Evolutionary conservation across 2,329 filamentous ascomycete genomes (phyloP).

Genomic region (Penicillium sp.): DNA sequence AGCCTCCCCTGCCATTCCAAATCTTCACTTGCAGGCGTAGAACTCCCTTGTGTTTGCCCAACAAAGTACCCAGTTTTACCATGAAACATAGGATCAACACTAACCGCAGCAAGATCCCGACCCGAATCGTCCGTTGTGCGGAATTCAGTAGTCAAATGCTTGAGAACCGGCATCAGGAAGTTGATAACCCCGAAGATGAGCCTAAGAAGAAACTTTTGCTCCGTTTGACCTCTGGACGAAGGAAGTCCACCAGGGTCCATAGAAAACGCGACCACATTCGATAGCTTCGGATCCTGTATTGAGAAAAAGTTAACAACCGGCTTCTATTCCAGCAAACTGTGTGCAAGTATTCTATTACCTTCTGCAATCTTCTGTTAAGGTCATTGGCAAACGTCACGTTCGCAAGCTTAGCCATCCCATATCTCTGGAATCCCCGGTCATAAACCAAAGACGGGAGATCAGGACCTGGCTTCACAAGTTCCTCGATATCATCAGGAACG

Average conservation of each 20-base stretch:
- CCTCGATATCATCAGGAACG: conserved; percentile 39
- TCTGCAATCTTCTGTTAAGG: conserved; percentile 36
- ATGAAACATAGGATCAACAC: conserved; percentile 11
- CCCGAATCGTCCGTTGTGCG: conserved; percentile 18
- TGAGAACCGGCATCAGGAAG: conserved; percentile 18
- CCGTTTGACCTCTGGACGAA: conserved; percentile 16
- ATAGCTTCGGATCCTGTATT: conserved; percentile 23
- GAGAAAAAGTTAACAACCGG: neutral
- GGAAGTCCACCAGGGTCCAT: conserved; percentile 35
- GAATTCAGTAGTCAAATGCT: conserved; percentile 12
- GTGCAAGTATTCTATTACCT: conserved; percentile 21
- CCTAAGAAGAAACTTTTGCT: conserved; percentile 11
- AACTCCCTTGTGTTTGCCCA: conserved; percentile 3
- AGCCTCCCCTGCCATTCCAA: conserved; percentile 7
- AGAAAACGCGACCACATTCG: conserved; percentile 30
- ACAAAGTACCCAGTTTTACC: conserved; percentile 18
- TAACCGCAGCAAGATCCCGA: conserved; percentile 17
- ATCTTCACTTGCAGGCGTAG: conserved; percentile 6
- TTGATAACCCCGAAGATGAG: conserved; percentile 11
- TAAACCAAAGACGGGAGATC: conserved; percentile 33
- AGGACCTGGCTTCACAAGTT: conserved; percentile 35
- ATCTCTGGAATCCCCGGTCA: conserved; percentile 46
- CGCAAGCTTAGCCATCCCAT: conserved; percentile 46
- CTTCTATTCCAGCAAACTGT: neutral
- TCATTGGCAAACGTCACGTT: conserved; percentile 44